A percentile compares a stretch with the other conserved stretches of the same genome.
Evolutionary conservation across 768 basidiomycete species (phyloP).

Genomic region (Boletus vermiculosoides): DNA sequence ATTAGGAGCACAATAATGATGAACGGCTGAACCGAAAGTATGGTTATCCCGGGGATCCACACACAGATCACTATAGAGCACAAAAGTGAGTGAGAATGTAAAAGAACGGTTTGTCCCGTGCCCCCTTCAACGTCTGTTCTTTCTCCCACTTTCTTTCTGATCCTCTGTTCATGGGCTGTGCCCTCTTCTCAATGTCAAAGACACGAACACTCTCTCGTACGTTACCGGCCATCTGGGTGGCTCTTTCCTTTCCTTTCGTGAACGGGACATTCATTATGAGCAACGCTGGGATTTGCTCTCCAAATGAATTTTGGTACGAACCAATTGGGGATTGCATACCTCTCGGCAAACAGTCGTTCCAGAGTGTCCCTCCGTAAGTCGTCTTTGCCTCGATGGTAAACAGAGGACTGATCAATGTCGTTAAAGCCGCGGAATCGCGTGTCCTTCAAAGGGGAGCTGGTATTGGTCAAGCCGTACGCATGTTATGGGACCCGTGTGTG

Average conservation of each 20-base stretch:
- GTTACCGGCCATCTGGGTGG: constrained; percentile 1
- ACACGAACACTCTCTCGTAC: background rate
- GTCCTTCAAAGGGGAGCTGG: constrained; percentile 8
- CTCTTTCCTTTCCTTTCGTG: constrained; percentile 8
- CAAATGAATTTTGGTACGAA: constrained; percentile 18
- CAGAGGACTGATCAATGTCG: background rate
- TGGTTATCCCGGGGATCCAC: background rate
- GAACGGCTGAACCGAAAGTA: background rate
- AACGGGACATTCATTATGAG: constrained; percentile 8
- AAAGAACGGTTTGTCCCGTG: background rate
- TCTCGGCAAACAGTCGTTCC: constrained; percentile 1
- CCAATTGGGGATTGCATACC: constrained; percentile 9
- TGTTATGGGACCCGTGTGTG: background rate
- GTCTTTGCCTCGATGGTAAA: background rate
- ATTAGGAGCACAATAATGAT: constrained; percentile 4
- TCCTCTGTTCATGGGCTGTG: constrained; percentile 1
- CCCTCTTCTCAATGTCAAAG: constrained; percentile 7
- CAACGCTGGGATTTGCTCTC: constrained; percentile 12
- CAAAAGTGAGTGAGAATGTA: constrained; percentile 1
- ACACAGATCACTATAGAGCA: constrained; percentile 1
- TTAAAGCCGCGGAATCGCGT: constrained; percentile 9
- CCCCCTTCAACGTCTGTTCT: background rate
- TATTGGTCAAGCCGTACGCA: constrained; percentile 19
- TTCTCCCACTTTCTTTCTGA: background rate
- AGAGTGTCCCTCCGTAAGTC: constrained; percentile 15